Evolutionary conservation across 306 rosid genomes (phyloP).

Genomic region (Coriaria nepalensis): DNA sequence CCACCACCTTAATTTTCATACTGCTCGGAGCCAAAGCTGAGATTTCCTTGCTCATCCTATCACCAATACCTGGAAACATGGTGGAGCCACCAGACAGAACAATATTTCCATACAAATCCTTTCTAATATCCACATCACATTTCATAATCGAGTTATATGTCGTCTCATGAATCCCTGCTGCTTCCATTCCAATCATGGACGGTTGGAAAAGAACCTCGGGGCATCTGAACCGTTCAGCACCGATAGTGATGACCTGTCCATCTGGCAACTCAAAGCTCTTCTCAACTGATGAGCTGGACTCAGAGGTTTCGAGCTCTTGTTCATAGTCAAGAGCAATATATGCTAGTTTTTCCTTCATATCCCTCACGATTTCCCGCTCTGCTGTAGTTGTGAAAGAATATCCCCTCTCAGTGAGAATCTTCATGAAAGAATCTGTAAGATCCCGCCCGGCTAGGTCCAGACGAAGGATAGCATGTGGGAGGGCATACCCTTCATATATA

Average conservation of each 20-base stretch:
- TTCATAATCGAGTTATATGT: constrained; percentile 99
- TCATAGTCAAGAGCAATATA: constrained; percentile 89
- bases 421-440: constrained; percentile 92
- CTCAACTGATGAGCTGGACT: constrained; percentile 89
- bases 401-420: constrained; percentile 91
- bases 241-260: constrained; percentile 94
- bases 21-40: constrained; percentile 97
- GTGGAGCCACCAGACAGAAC: constrained; percentile 98
- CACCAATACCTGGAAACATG: constrained; percentile 97
- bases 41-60: constrained; percentile 96
- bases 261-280: constrained; percentile 96
- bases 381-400: constrained; percentile 96
- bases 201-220: constrained; percentile 98
- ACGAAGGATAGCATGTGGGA: constrained; percentile 99
- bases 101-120: constrained; percentile 90
- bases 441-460: constrained; percentile 97
- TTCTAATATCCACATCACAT: constrained; percentile 96
- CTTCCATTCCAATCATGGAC: constrained; percentile 95
- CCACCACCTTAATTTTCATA: constrained; percentile 99
- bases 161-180: constrained; percentile 96
- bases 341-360: constrained; percentile 86
- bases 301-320: constrained; percentile 80
- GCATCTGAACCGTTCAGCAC: constrained; percentile 96
- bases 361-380: constrained; percentile 98
- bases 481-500: constrained; percentile 94